Evolutionary conservation across 305 asterid genomes (phyloP).

Genomic region (Fraxinus angustifolia): DNA sequence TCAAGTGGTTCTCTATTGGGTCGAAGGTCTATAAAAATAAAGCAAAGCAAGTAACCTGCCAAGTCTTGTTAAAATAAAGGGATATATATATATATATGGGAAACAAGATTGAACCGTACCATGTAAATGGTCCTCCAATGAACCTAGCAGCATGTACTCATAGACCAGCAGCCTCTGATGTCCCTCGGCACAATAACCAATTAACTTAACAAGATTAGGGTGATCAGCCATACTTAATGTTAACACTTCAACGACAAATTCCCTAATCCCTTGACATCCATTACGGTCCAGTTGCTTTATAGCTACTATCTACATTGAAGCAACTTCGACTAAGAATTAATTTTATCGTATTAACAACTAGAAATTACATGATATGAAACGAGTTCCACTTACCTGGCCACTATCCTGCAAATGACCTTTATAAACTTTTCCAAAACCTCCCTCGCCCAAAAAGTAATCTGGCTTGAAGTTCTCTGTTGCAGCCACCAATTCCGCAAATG

Average conservation of each 20-base stretch:
- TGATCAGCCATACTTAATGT: not conserved
- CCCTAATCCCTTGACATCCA: slow-evolving; percentile 11
- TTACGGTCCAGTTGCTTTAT: slow-evolving; percentile 9
- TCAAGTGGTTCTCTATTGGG: not conserved
- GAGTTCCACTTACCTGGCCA: slow-evolving; percentile 37
- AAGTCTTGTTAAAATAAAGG: not conserved
- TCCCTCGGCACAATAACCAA: slow-evolving; percentile 12
- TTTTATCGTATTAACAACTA: not conserved
- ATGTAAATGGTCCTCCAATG: not conserved
- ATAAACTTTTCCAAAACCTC: slow-evolving; percentile 56
- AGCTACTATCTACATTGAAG: slow-evolving; percentile 8
- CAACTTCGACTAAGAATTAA: not conserved
- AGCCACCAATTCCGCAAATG: slow-evolving; percentile 26
- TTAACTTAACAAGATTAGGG: slow-evolving; percentile 12
- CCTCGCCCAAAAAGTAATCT: slow-evolving; percentile 45
- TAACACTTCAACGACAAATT: not conserved
- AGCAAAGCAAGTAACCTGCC: not conserved
- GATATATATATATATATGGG: not conserved
- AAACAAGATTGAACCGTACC: not conserved
- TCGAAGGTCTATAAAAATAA: not conserved
- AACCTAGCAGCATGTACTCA: not conserved
- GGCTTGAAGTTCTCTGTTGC: slow-evolving; percentile 47
- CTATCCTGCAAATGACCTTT: slow-evolving; percentile 40
- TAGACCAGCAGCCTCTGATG: slow-evolving; percentile 1
- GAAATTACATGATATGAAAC: not conserved